Evolutionary conservation across 192 early-diverging fungal genomes (phyloP).

Genomic region (Mortierella hygrophila): DNA sequence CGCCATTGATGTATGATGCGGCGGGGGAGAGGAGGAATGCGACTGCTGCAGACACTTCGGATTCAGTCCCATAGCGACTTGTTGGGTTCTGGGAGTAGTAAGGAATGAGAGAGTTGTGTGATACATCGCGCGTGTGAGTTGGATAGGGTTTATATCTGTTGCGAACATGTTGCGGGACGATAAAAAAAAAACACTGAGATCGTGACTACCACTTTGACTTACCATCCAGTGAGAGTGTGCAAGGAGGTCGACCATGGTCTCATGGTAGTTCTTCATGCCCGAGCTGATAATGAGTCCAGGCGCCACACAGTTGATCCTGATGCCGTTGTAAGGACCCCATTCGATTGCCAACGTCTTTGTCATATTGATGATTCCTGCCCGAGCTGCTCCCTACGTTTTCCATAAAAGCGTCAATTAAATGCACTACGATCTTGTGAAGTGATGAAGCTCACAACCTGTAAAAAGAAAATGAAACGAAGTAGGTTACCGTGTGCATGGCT

Average conservation of each 20-base stretch:
- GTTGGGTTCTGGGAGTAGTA: constrained; percentile 17
- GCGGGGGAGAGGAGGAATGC: constrained; percentile 28
- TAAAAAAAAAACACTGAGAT: not conserved
- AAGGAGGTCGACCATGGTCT: constrained; percentile 12
- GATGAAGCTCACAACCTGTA: not conserved
- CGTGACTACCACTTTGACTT: not conserved
- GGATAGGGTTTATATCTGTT: too few species aligned
- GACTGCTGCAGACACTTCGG: constrained; percentile 13
- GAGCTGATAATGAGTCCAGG: constrained; percentile 32
- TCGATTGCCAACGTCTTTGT: constrained; percentile 38
- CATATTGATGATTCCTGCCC: constrained; percentile 33
- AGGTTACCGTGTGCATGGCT: constrained; percentile 24
- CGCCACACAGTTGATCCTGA: constrained; percentile 32
- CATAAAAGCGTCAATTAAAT: too few species aligned
- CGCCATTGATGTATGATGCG: constrained; percentile 25
- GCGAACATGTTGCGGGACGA: not conserved
- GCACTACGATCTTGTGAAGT: too few species aligned
- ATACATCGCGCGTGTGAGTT: not conserved
- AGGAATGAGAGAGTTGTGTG: not conserved
- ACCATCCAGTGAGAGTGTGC: constrained; percentile 19
- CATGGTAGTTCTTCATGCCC: constrained; percentile 35
- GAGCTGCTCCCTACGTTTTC: constrained; percentile 16
- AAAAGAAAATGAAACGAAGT: not conserved
- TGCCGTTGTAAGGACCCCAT: constrained; percentile 35
- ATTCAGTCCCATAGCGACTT: constrained; percentile 27